Percentiles rank a stretch among this genome's conserved stretches.
Conservation (phyloP, 2,329 filamentous ascomycete genomes). For the Aspergillus ochraceus region DNA sequence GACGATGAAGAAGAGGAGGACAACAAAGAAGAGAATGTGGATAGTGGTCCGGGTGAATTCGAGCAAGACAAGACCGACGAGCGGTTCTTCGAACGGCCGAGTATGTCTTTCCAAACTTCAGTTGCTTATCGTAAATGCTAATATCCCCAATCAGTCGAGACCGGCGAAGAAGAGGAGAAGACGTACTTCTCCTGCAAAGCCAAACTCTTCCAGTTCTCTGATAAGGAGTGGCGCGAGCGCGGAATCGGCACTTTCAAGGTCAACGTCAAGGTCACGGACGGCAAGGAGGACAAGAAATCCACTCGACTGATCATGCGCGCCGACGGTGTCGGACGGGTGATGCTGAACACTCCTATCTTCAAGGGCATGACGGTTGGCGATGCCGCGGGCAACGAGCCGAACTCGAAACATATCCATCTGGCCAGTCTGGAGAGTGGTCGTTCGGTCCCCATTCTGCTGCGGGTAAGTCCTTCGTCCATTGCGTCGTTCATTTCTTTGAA, state of each 20-base stretch:
- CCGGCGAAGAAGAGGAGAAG: conserved; percentile 80
- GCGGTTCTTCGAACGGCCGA: conserved; percentile 59
- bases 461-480: conserved; percentile 44
- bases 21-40: conserved; percentile 52
- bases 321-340: conserved; percentile 81
- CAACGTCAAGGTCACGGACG: conserved; percentile 65
- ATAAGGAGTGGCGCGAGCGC: conserved; percentile 82
- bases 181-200: conserved; percentile 75
- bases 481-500: no score
- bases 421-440: conserved; percentile 56
- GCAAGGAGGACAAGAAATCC: conserved; percentile 53
- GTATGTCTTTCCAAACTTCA: conserved; percentile 50
- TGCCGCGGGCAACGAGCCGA: conserved; percentile 60
- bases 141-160: conserved; percentile 63
- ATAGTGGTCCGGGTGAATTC: conserved; percentile 50
- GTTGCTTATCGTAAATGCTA: conserved; percentile 18
- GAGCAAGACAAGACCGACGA: conserved; percentile 50
- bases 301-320: conserved; percentile 86
- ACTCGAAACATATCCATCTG: conserved; percentile 69
- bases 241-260: conserved; percentile 82
- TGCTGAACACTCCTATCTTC: conserved; percentile 80
- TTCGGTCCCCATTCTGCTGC: conserved; percentile 55
- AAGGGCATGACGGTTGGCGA: conserved; percentile 78
- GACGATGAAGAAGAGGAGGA: conserved; percentile 50
- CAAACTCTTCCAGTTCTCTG: conserved; percentile 79